Evolutionary conservation across 2,329 filamentous ascomycete species (phyloP).

Genomic region (Aspergillus transmontanensis): DNA sequence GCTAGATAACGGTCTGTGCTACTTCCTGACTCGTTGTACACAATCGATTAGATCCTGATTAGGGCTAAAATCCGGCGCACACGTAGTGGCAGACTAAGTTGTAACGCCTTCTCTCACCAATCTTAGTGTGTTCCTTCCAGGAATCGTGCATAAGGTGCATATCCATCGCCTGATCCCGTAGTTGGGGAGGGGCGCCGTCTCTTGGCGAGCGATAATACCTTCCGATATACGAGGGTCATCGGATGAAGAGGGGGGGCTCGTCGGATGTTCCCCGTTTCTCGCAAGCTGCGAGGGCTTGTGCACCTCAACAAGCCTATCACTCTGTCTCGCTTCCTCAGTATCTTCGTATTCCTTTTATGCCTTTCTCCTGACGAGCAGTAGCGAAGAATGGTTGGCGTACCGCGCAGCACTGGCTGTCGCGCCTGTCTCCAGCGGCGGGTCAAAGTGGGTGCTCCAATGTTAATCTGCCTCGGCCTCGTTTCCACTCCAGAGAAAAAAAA

Average conservation of each 20-base stretch:
- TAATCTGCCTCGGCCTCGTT: not conserved
- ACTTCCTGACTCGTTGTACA: not conserved
- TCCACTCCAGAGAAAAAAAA: not conserved
- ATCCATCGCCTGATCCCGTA: not conserved
- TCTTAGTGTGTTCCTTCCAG: slow-evolving; percentile 3
- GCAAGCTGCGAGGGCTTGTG: not conserved
- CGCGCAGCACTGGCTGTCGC: slow-evolving; percentile 25
- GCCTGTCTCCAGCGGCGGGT: slow-evolving; percentile 26
- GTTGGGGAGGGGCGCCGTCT: not conserved
- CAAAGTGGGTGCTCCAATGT: slow-evolving; percentile 20
- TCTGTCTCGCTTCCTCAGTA: not conserved
- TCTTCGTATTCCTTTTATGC: not conserved
- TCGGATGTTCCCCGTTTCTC: slow-evolving; percentile 1
- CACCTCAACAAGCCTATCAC: slow-evolving; percentile 4
- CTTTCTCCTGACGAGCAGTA: not conserved
- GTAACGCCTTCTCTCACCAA: not conserved
- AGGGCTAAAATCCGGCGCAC: not conserved
- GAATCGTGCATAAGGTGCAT: not conserved
- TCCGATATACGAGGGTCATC: slow-evolving; percentile 1
- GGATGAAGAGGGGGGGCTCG: not conserved
- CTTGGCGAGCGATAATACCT: not conserved
- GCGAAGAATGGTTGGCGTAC: slow-evolving; percentile 23
- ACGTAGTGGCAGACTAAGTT: not conserved
- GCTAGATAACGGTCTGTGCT: not conserved
- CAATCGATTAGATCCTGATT: not conserved